Percentiles rank a stretch among this genome's conserved stretches.
phyloP scores from a whole-genome alignment of 2,329 filamentous ascomycete species.

The Fusarium chaquense region DNA sequence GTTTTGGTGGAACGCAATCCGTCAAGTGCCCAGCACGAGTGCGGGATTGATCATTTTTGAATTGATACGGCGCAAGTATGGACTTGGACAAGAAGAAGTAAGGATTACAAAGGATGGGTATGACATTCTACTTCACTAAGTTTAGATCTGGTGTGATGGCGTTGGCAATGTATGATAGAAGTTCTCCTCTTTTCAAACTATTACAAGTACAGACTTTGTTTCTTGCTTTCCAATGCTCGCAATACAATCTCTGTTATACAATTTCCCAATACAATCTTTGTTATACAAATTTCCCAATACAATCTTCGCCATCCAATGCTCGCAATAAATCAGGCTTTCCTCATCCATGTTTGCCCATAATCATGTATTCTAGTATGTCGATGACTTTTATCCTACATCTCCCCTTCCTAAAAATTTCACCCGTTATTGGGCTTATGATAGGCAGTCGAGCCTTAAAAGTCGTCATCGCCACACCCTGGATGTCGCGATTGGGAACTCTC shows the following conservation, averaged over 20 bases:
- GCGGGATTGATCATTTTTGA: constrained; percentile 85
- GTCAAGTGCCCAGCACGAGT: constrained; percentile 81
- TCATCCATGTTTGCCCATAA: no score
- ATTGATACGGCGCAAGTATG: constrained; percentile 78
- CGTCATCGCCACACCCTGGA: no score
- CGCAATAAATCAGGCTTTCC: no score
- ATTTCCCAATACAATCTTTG: no score
- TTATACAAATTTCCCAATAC: no score
- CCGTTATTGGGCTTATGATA: no score
- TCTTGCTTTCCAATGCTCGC: neutral
- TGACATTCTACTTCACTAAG: constrained; percentile 70
- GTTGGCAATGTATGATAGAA: constrained; percentile 30
- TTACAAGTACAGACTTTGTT: neutral
- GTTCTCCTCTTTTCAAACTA: constrained; percentile 32
- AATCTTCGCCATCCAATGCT: no score
- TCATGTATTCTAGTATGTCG: no score
- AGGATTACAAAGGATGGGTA: constrained; percentile 77
- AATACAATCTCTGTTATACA: no score
- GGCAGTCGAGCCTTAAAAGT: neutral
- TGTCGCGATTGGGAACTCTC: neutral
- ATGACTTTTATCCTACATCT: no score
- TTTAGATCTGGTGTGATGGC: constrained; percentile 15
- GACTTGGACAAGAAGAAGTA: constrained; percentile 70
- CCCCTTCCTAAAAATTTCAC: no score
- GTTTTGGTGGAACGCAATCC: constrained; percentile 78